Evolutionary conservation across 345 rosid species (phyloP).

Genomic region (Eucalyptus paniculata): DNA sequence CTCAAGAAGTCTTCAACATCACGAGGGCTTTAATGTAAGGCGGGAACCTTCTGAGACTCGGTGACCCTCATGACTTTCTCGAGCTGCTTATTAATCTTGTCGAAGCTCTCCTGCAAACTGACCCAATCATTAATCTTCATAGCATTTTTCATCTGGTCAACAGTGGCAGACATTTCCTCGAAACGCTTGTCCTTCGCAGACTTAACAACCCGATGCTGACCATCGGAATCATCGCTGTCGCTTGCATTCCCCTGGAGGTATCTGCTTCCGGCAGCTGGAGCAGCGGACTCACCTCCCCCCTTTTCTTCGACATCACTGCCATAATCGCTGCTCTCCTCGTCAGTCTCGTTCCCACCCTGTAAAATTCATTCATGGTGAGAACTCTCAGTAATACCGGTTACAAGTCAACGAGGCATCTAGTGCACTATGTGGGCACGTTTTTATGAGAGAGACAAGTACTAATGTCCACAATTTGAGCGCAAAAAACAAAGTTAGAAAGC

Average conservation of each 20-base stretch:
- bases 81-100: slow-evolving; percentile 85
- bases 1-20: slow-evolving; percentile 77
- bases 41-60: slow-evolving; percentile 60
- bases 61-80: slow-evolving; percentile 88
- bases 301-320: slow-evolving; percentile 36
- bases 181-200: slow-evolving; percentile 85
- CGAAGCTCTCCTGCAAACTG: slow-evolving; percentile 73
- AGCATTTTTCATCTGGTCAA: slow-evolving; percentile 86
- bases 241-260: slow-evolving; percentile 46
- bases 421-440: neutral
- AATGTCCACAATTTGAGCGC: neutral
- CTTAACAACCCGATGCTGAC: slow-evolving; percentile 59
- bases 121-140: slow-evolving; percentile 98
- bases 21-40: slow-evolving; percentile 72
- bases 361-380: neutral
- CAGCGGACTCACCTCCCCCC: slow-evolving; percentile 15
- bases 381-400: neutral
- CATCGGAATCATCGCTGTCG: slow-evolving; percentile 64
- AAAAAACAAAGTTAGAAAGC: neutral
- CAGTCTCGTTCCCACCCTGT: slow-evolving; percentile 66
- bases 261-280: slow-evolving; percentile 16
- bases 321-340: slow-evolving; percentile 39
- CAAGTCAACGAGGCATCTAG: neutral
- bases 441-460: neutral
- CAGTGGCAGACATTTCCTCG: slow-evolving; percentile 68